Evolutionary conservation across 1,284 basidiomycete genomes (phyloP).

Genomic region (Cryptococcus depauperatus): DNA sequence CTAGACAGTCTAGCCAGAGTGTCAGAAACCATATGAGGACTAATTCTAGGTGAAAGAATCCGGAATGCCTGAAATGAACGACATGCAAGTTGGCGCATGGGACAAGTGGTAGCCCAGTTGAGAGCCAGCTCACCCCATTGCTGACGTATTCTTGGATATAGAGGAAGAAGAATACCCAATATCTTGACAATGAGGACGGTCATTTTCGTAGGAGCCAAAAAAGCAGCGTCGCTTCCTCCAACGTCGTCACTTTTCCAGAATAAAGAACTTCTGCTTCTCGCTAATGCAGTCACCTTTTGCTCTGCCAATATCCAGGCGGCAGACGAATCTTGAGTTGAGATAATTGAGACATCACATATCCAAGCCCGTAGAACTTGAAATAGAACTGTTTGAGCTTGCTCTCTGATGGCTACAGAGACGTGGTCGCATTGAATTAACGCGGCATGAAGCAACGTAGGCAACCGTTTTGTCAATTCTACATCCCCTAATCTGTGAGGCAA

Average conservation of each 20-base stretch:
- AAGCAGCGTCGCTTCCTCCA: slow-evolving; percentile 30
- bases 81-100: slow-evolving; percentile 77
- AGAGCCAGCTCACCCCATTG: slow-evolving; percentile 75
- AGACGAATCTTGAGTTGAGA: slow-evolving; percentile 18
- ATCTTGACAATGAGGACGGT: slow-evolving; percentile 59
- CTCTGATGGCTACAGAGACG: slow-evolving; percentile 59
- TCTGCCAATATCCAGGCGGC: slow-evolving; percentile 34
- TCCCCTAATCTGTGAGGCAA: slow-evolving; percentile 72
- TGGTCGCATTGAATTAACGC: slow-evolving; percentile 80
- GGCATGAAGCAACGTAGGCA: slow-evolving; percentile 71
- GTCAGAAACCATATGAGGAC: slow-evolving; percentile 65
- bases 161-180: slow-evolving; percentile 60
- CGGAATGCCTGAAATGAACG: slow-evolving; percentile 87
- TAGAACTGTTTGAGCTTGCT: slow-evolving; percentile 63
- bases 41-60: slow-evolving; percentile 65
- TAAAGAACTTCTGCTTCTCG: slow-evolving; percentile 44
- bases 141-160: slow-evolving; percentile 60
- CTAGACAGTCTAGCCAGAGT: slow-evolving; percentile 76
- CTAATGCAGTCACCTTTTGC: slow-evolving; percentile 53
- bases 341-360: slow-evolving; percentile 47
- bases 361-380: slow-evolving; percentile 74
- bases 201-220: slow-evolving; percentile 57
- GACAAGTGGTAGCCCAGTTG: slow-evolving; percentile 77
- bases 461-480: slow-evolving; percentile 51
- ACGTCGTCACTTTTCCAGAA: slow-evolving; percentile 70